Base-by-base conservation (phyloP, 2,329 filamentous ascomycete genomes). In the Neonectria magnoliae region DNA sequence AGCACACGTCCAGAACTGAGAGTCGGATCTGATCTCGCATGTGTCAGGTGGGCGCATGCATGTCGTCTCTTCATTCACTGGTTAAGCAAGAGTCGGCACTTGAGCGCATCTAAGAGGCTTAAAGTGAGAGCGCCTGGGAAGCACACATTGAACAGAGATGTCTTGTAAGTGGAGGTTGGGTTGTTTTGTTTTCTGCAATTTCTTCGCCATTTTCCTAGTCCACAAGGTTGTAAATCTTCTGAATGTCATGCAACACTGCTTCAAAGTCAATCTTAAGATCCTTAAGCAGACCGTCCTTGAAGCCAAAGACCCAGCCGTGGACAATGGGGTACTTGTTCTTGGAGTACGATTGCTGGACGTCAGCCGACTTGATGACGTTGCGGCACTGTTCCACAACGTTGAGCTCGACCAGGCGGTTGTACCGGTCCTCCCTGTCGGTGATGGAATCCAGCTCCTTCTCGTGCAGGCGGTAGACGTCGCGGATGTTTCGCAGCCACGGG, bases 311-410 rank as follows among this genome's bases (percentile, higher is more conserved):
- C 90, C 90, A 92, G 38, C 89, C 90, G 79, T 92, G 90, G 57
- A 93, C 90, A 66, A 92, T 84, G 57, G 90, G 90, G 74, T 86
- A 92, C 69, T 84, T 79, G 71, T 91, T 88, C 74, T 86, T 77
- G 50, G 83, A 83, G 73, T 88, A 92, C 18, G 83, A 87, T 80
- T 93, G 88, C 80, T 94, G 89, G n/a, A 97, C 90, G 31, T 88
- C 88, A 22, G 91, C 89, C 73, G 93, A 94, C 84, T 93, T 90
- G 83, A 91, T 90, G 68, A 97, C 84, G 71, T 91, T 91, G 76
- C 91, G 88, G 76, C 94, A 88, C 76, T 94, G 91, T 79, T 92
- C 88, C 42, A 90, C 79, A 53, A 97, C 93, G 76, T 97, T 97
- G 76, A 96, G 85, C 83, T 97, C 93, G 54, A 93, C 91, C 61